These are phyloP conservation scores for Salix suchowensis DNA, from an alignment of 345 rosid genomes.

Conservation along the genomic window DNA sequence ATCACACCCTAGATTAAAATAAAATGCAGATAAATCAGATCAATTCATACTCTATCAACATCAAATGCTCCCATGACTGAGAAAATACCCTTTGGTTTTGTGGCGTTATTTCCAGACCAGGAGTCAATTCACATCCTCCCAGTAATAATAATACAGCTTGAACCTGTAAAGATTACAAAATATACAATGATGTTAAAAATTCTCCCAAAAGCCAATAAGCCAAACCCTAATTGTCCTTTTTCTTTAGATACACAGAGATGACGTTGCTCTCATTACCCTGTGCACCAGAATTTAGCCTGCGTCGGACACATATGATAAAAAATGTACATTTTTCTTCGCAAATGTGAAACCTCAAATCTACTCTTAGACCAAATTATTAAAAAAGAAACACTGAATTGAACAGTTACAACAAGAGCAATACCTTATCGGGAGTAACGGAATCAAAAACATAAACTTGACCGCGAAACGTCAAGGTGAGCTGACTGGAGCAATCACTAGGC, in stretches of 20 bases:
- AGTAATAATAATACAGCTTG: conserved; percentile 69
- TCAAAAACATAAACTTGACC: conserved; percentile 91
- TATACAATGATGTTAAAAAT: not conserved
- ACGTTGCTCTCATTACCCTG: not conserved
- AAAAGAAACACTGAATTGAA: too few relatives aligned
- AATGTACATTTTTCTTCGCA: not conserved
- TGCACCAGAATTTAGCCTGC: not conserved
- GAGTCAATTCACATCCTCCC: conserved; percentile 69
- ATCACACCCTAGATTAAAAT: conserved; percentile 33
- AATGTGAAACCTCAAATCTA: not conserved
- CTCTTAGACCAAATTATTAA: too few relatives aligned
- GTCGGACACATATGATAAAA: not conserved
- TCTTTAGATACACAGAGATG: not conserved
- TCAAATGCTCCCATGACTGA: not conserved
- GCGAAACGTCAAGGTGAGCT: conserved; percentile 77
- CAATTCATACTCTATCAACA: not conserved
- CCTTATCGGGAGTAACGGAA: conserved; percentile 80
- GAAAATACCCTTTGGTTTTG: conserved; percentile 54
- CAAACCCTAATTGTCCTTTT: not conserved
- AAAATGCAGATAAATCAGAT: not conserved
- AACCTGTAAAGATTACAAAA: conserved; percentile 38
- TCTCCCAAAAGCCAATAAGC: conserved; percentile 1
- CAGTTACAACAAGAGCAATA: not conserved
- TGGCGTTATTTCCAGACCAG: conserved; percentile 53
- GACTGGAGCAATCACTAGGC: conserved; percentile 38